These are phyloP conservation scores for Rhodofomes roseus DNA, from an alignment of 1,284 basidiomycete species.

Conservation along the genomic window DNA sequence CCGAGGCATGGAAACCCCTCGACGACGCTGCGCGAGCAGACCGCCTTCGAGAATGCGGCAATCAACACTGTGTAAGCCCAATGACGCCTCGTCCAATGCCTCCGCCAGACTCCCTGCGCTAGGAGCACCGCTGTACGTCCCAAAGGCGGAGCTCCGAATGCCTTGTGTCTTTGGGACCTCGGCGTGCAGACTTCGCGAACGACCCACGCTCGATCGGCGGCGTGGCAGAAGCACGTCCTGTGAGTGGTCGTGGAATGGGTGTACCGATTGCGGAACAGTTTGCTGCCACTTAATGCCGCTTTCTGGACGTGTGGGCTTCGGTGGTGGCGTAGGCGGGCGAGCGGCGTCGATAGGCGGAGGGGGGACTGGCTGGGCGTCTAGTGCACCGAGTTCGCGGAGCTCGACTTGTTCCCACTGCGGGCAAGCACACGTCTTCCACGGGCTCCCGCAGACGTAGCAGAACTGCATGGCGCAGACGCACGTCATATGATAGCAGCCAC, in stretches of 20 bases:
- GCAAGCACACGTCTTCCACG: conserved; percentile 41
- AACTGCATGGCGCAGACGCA: conserved; percentile 41
- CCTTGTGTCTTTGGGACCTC: not conserved
- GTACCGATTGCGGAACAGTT: not conserved
- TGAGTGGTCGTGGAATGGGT: not conserved
- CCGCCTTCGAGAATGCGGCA: not conserved
- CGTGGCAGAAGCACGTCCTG: not conserved
- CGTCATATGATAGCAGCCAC: conserved; percentile 45
- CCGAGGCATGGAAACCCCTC: not conserved
- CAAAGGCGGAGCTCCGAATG: not conserved
- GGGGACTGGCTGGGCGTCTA: not conserved
- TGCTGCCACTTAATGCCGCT: not conserved
- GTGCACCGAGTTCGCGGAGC: conserved; percentile 23
- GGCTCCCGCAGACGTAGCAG: conserved; percentile 35
- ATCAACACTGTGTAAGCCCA: not conserved
- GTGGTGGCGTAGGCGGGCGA: not conserved
- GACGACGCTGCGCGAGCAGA: not conserved
- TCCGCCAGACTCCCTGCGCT: not conserved
- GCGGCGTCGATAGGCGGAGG: not conserved
- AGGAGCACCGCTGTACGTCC: not conserved
- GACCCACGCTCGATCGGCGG: not conserved
- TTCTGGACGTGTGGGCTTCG: not conserved
- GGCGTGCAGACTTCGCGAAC: not conserved
- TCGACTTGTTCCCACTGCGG: conserved; percentile 35
- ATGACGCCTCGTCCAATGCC: not conserved